A percentile compares a stretch with the other conserved stretches of the same genome.
phyloP scores from a whole-genome alignment of 169 alveolate species.

The Besnoitia besnoiti region DNA sequence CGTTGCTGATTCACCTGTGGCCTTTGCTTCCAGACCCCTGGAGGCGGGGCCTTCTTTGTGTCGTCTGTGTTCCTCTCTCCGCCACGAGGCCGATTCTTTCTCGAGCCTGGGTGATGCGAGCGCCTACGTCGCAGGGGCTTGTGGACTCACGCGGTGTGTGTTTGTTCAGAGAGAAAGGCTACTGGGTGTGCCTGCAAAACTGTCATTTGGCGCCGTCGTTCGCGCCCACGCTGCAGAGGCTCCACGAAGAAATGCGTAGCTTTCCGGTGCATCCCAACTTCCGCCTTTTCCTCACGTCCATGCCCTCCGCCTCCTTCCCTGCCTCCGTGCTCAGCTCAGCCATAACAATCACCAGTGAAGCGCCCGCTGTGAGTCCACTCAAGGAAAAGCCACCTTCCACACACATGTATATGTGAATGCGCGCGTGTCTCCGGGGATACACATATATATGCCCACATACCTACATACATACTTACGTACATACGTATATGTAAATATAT shows the following conservation, averaged over 20 bases:
- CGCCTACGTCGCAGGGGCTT: too few species aligned
- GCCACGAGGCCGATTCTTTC: too few species aligned
- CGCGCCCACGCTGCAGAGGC: slow-evolving; percentile 93
- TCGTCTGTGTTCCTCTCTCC: too few species aligned
- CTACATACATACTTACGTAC: neutral
- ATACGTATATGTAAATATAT: neutral
- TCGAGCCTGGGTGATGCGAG: too few species aligned
- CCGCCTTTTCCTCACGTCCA: slow-evolving; percentile 93
- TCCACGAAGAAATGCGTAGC: slow-evolving; percentile 84
- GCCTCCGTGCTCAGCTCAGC: slow-evolving; percentile 92
- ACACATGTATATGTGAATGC: slow-evolving; percentile 79
- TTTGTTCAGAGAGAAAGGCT: slow-evolving; percentile 64
- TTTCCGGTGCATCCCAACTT: slow-evolving; percentile 83
- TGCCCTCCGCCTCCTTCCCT: slow-evolving; percentile 93
- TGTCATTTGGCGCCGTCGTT: slow-evolving; percentile 94
- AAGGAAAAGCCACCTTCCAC: neutral
- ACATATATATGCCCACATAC: neutral
- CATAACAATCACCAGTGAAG: slow-evolving; percentile 93
- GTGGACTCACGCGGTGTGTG: too few species aligned
- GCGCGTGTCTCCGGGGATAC: slow-evolving; percentile 75
- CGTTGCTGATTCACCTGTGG: too few species aligned
- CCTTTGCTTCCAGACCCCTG: too few species aligned
- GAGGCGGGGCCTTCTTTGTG: too few species aligned
- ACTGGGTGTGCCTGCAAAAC: slow-evolving; percentile 87
- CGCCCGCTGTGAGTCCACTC: slow-evolving; percentile 87